Percentiles rank a stretch among this genome's conserved stretches.
Evolutionary conservation across 2,329 filamentous ascomycete genomes (phyloP).

Genomic region (Exophiala aquamarina): DNA sequence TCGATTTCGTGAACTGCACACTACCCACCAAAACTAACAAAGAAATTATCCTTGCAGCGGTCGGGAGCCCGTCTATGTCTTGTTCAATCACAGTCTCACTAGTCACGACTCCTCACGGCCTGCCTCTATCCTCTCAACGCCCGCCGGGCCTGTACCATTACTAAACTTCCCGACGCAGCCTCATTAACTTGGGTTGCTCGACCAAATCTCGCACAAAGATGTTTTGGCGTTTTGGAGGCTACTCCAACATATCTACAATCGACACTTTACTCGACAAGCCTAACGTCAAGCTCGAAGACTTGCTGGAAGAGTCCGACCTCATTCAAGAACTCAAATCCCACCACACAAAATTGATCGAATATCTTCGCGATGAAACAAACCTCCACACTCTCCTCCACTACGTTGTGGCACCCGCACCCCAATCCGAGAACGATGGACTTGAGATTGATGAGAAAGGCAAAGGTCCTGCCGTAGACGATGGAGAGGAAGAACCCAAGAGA

Average conservation of each 20-base stretch:
- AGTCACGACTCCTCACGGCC: slow-evolving; percentile 22
- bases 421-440: slow-evolving; percentile 53
- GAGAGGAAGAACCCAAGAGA: slow-evolving; percentile 26
- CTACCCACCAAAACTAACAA: no score
- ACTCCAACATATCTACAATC: slow-evolving; percentile 95
- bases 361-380: slow-evolving; percentile 81
- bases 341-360: slow-evolving; percentile 96
- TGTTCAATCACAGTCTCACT: slow-evolving; percentile 15
- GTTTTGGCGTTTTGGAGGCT: slow-evolving; percentile 99
- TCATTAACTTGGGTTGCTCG: slow-evolving; percentile 3
- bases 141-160: slow-evolving; percentile 16
- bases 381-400: slow-evolving; percentile 85
- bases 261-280: slow-evolving; percentile 95
- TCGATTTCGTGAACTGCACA: slow-evolving; percentile 3
- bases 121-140: slow-evolving; percentile 8
- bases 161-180: slow-evolving; percentile 8
- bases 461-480: slow-evolving; percentile 24
- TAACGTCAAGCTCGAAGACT: slow-evolving; percentile 90
- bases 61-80: slow-evolving; percentile 27
- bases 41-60: slow-evolving; percentile 16
- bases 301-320: slow-evolving; percentile 92
- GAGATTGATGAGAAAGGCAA: slow-evolving; percentile 42
- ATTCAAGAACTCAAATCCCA: slow-evolving; percentile 98
- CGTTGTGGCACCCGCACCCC: slow-evolving; percentile 72
- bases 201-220: slow-evolving; percentile 60